phyloP scores from a whole-genome alignment of 306 rosid genomes.

The Prunus mongolica region DNA sequence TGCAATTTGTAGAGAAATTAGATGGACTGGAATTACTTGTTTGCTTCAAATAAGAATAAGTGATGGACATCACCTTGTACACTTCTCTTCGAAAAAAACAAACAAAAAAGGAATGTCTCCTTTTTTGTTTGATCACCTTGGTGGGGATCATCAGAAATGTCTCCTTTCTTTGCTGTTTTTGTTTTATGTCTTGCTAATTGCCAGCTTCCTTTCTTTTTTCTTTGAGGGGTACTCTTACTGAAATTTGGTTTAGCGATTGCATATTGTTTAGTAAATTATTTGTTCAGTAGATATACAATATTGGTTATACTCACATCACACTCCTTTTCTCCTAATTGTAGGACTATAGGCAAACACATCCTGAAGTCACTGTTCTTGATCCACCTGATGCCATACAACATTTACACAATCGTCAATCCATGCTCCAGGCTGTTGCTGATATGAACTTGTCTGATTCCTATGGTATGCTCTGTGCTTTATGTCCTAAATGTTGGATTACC shows the following conservation, averaged over 20 bases:
- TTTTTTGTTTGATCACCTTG: too few species aligned
- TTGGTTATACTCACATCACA: conserved; percentile 1
- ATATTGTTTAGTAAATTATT: not conserved
- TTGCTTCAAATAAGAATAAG: not conserved
- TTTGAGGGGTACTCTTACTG: not conserved
- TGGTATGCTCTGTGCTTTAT: conserved; percentile 40
- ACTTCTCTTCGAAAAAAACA: not conserved
- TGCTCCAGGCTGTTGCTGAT: conserved; percentile 97
- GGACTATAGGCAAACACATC: conserved; percentile 82
- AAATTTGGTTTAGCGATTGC: not conserved
- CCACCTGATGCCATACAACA: conserved; percentile 95
- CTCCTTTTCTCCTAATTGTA: conserved; percentile 25
- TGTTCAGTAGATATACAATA: not conserved
- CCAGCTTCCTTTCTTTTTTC: not conserved
- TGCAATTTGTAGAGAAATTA: not conserved
- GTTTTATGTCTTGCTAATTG: not conserved
- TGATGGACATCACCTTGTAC: not conserved
- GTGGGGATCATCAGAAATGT: not conserved
- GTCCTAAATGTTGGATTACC: not conserved
- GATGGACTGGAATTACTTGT: not conserved
- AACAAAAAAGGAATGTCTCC: too few species aligned
- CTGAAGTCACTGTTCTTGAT: conserved; percentile 89
- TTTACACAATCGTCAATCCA: conserved; percentile 74
- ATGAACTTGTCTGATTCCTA: conserved; percentile 66
- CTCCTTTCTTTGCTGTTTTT: not conserved